Conservation (phyloP, 192 early-diverging fungal species). For the Podila minutissima region DNA sequence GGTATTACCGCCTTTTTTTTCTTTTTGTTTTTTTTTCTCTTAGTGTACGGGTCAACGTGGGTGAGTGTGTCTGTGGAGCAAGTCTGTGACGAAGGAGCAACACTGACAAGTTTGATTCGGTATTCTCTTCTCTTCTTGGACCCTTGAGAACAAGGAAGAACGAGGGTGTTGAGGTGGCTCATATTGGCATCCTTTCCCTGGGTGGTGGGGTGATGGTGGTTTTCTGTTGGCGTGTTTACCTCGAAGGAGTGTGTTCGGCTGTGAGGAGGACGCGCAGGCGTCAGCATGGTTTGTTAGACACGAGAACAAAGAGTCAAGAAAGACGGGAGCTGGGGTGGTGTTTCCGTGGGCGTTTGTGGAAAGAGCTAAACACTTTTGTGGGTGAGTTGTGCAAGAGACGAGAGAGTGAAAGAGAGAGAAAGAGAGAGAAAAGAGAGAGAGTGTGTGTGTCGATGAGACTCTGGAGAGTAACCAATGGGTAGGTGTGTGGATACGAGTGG, state of each 20-base stretch:
- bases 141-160: too few species aligned
- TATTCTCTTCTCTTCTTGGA: too few species aligned
- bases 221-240: background rate
- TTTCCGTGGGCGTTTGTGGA: background rate
- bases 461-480: background rate
- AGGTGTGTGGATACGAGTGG: background rate
- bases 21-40: too few species aligned
- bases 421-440: background rate
- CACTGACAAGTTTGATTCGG: too few species aligned
- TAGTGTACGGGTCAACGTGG: too few species aligned
- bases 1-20: too few species aligned
- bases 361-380: constrained; percentile 16
- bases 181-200: too few species aligned
- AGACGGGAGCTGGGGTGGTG: background rate
- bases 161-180: too few species aligned
- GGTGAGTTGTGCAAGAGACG: background rate
- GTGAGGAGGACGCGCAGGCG: constrained; percentile 5
- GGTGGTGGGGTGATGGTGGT: background rate
- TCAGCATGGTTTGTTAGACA: background rate
- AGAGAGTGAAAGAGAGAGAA: background rate
- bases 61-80: too few species aligned
- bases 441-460: background rate
- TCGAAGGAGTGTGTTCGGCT: constrained; percentile 3
- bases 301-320: background rate
- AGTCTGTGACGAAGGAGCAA: too few species aligned